These are phyloP conservation scores for Perkinsela sp. DNA, from an alignment of 208 protist genomes.

Conservation along the genomic window DNA sequence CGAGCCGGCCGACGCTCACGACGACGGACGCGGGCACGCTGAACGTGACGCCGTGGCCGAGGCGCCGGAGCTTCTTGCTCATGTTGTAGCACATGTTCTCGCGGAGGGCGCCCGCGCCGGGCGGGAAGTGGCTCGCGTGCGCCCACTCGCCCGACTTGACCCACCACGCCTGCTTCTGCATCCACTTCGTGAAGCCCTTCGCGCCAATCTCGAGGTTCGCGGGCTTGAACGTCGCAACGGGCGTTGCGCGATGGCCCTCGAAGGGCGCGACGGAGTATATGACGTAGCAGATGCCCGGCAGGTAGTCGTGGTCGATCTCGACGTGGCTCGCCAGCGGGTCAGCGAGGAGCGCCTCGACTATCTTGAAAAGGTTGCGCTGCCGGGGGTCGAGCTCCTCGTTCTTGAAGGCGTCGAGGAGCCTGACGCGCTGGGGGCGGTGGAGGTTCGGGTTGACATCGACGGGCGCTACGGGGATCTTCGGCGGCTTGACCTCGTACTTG, in stretches of 20 bases:
- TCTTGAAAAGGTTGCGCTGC: not conserved
- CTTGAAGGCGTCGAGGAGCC: not conserved
- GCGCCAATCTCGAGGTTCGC: not conserved
- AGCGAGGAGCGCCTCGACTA: not conserved
- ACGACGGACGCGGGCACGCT: not conserved
- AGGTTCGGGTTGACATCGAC: not conserved
- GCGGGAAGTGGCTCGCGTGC: not conserved
- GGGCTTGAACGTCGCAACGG: not conserved
- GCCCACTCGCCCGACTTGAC: not conserved
- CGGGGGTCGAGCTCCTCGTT: not conserved
- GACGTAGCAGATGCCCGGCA: not conserved
- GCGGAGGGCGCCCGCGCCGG: not conserved
- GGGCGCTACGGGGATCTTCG: not conserved
- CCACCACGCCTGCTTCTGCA: not conserved
- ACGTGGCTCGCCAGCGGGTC: not conserved
- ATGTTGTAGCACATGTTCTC: not conserved
- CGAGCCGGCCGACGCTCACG: not conserved
- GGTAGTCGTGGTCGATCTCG: not conserved
- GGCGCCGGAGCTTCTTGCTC: not conserved
- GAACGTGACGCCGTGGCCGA: not conserved
- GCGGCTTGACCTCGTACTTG: too few relatives aligned
- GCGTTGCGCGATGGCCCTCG: not conserved
- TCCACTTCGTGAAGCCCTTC: not conserved
- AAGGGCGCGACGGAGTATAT: not conserved
- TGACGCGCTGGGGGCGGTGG: not conserved